A percentile compares a stretch with the other conserved stretches of the same genome.
Evolutionary conservation across 176 grass and related monocot species (phyloP).

Genomic region (Oryza nivara): DNA sequence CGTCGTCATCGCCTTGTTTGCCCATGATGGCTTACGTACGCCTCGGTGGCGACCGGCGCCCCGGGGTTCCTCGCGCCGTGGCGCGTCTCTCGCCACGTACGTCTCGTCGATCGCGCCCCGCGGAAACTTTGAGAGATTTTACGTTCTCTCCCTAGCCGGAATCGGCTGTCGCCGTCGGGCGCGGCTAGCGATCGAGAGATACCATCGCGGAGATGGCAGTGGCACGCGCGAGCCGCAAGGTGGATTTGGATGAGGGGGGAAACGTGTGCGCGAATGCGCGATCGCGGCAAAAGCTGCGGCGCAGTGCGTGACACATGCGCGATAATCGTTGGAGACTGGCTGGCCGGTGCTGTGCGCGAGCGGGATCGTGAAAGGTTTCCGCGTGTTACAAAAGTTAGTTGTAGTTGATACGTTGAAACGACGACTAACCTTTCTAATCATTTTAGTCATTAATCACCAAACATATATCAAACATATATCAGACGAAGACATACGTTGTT

Average conservation of each 20-base stretch:
- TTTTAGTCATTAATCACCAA: too few species aligned
- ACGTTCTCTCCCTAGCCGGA: neutral
- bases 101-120: too few species aligned
- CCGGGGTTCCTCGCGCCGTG: conserved; percentile 13
- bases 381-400: too few species aligned
- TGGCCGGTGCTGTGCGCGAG: too few species aligned
- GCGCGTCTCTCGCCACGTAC: neutral
- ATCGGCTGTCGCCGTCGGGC: neutral
- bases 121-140: neutral
- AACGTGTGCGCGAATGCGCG: neutral
- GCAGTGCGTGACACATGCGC: neutral
- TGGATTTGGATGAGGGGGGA: neutral
- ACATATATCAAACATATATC: too few species aligned
- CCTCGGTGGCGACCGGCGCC: neutral
- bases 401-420: too few species aligned
- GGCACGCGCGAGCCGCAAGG: too few species aligned
- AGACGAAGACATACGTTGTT: too few species aligned
- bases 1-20: neutral
- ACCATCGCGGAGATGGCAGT: neutral
- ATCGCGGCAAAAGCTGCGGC: neutral
- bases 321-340: neutral
- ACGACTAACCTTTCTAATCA: too few species aligned
- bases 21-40: neutral
- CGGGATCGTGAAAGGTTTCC: too few species aligned
- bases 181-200: neutral